phyloP scores from a whole-genome alignment of 2,329 filamentous ascomycete genomes.

The Fragosphaeria purpurea region DNA sequence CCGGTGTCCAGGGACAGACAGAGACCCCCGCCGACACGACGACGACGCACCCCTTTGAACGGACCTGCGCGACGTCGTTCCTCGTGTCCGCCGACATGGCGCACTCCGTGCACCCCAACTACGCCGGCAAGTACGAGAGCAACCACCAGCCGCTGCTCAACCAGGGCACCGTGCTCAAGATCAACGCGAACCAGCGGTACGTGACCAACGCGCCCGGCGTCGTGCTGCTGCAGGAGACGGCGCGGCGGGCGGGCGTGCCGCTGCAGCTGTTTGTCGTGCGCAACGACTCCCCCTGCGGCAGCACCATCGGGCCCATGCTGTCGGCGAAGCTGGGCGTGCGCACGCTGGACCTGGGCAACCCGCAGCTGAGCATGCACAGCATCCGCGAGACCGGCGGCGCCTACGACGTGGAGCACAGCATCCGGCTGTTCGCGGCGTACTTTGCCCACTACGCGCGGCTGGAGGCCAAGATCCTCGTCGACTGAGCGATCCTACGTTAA shows the following conservation, averaged over 20 bases:
- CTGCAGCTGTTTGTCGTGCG: constrained; percentile 92
- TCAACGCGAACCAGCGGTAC: constrained; percentile 96
- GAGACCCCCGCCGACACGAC: constrained; percentile 50
- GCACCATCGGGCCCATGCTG: constrained; percentile 96
- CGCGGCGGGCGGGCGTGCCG: constrained; percentile 63
- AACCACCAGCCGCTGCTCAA: constrained; percentile 93
- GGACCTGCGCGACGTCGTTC: constrained; percentile 84
- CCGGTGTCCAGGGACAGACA: constrained; percentile 64
- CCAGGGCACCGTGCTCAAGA: constrained; percentile 90
- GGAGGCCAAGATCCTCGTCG: constrained; percentile 74
- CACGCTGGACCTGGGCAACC: constrained; percentile 87
- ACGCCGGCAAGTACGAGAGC: constrained; percentile 79
- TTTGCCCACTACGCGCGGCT: constrained; percentile 75
- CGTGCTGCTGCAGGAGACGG: constrained; percentile 81
- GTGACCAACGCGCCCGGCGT: constrained; percentile 95
- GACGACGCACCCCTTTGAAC: constrained; percentile 74
- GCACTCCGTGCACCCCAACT: constrained; percentile 93
- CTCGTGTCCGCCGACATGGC: constrained; percentile 96
- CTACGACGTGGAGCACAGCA: constrained; percentile 76
- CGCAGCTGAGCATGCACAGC: constrained; percentile 93
- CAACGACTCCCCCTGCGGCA: constrained; percentile 90
- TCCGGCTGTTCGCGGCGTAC: constrained; percentile 80
- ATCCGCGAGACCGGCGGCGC: constrained; percentile 88
- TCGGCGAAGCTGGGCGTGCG: constrained; percentile 76
- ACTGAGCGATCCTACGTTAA: constrained; percentile 38